Evolutionary conservation across 768 basidiomycete genomes (phyloP).

Genomic region (Auricularia auricula-judae): DNA sequence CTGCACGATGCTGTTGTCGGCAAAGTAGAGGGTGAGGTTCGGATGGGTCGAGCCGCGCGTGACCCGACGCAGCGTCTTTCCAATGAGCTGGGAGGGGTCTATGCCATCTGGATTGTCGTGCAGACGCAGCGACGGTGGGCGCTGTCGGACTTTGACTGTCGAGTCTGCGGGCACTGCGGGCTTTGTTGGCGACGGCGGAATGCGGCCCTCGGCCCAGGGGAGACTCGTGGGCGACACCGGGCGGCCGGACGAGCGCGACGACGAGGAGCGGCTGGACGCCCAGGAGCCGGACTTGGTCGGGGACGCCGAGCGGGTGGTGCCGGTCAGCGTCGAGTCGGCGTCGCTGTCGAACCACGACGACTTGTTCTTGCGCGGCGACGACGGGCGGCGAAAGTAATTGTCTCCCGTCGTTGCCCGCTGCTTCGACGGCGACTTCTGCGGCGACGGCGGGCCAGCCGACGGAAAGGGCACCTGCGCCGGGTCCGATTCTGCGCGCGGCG

Average conservation of each 20-base stretch:
- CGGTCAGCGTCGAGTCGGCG: background rate
- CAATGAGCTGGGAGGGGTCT: constrained; percentile 31
- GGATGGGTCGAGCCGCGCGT: constrained; percentile 34
- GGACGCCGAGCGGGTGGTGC: background rate
- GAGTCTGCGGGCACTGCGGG: background rate
- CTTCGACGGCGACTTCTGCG: background rate
- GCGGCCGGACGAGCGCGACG: background rate
- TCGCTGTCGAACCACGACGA: background rate
- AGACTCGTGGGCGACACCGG: background rate
- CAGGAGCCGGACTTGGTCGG: background rate
- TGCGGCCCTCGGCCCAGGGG: background rate
- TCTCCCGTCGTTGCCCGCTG: background rate
- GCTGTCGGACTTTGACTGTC: background rate
- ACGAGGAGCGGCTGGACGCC: background rate
- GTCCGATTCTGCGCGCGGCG: background rate
- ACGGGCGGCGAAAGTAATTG: background rate
- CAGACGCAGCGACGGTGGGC: background rate
- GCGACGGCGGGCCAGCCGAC: background rate
- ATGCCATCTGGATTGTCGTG: constrained; percentile 7
- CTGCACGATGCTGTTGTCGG: constrained; percentile 33
- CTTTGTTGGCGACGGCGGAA: background rate
- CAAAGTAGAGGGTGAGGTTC: constrained; percentile 34
- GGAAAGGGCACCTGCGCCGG: background rate
- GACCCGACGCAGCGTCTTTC: constrained; percentile 32
- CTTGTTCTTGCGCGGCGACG: background rate